Base-by-base conservation (phyloP, 306 rosid species). In the Fragaria ananassa region DNA sequence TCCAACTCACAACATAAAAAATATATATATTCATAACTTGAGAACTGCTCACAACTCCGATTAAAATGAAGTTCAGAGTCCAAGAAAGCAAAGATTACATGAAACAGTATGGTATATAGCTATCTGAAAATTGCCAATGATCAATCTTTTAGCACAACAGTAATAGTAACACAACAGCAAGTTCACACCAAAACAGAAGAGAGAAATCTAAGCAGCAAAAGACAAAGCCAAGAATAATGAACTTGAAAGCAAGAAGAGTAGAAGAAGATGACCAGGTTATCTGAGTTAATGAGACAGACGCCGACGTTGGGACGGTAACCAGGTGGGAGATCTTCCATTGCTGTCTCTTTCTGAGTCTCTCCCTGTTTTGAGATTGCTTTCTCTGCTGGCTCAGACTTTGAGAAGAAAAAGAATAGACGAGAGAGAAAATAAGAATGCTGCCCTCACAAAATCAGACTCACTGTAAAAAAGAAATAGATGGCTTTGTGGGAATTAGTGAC, bases 271-370 rank as follows among this genome's bases (percentile, higher is more conserved):
- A 94, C 98, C 96, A 87, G 92, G 74, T 85, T 85, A 63, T 92
- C 87, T 3, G 87, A 85, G 81, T 92, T 95, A 83, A 92, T 87
- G 85, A 95, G 97, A 83, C 98, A 95, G 79, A 95, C 95, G 57
- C 98, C 98, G 57, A 95, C 96, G 96, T 95, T 95, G 57, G 98
- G 98, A 74, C 97, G 98, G 74, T 95, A 95, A 69, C 98, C 98
- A 78, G 84, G 78, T 12, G 98, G 98, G 29, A 95, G 92, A 87
- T 76, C 88, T 71, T 95, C 97, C 98, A 95, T 93, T 77, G 79
- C 17, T 42, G 31, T 9, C 19, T 34, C 29, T 21, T 8, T 58
- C 64, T 3, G 56, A 17, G n/a, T 18, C 15, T 57, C 8, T n/a
- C 39, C 5, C 41, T 61, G 41, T n/a, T 61, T 31, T 62, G 68